Conservation (phyloP, 768 basidiomycete genomes). For the Agaricus bisporus region DNA sequence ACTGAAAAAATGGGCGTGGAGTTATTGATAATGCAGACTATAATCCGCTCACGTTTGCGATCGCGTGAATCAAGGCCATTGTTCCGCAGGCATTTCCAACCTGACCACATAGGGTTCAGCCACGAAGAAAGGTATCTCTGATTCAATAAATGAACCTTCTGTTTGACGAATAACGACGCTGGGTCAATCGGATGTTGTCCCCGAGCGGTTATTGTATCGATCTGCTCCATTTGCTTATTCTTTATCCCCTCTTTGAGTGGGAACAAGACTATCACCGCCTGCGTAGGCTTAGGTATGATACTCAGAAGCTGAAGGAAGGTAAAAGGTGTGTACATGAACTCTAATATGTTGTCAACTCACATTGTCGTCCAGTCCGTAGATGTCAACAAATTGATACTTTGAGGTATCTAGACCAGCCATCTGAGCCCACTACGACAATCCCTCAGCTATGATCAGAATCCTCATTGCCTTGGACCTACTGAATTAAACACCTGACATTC, state of each 20-base stretch:
- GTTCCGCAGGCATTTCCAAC: slow-evolving; percentile 86
- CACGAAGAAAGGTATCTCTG: not conserved
- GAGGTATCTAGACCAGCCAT: slow-evolving; percentile 54
- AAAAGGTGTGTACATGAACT: not conserved
- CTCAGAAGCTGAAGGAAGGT: slow-evolving; percentile 47
- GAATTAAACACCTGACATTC: slow-evolving; percentile 39
- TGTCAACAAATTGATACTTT: slow-evolving; percentile 53
- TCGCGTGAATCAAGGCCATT: slow-evolving; percentile 77
- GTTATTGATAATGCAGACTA: not conserved
- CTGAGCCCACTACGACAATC: slow-evolving; percentile 51
- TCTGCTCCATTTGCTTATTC: slow-evolving; percentile 49
- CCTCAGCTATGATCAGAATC: not conserved
- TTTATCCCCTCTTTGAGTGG: slow-evolving; percentile 53
- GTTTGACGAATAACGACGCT: slow-evolving; percentile 82
- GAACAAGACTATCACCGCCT: slow-evolving; percentile 84
- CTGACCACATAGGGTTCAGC: slow-evolving; percentile 26
- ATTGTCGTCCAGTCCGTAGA: slow-evolving; percentile 68
- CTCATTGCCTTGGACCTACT: slow-evolving; percentile 21
- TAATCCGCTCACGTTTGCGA: slow-evolving; percentile 60
- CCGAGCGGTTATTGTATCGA: slow-evolving; percentile 41
- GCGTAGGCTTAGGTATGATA: slow-evolving; percentile 67
- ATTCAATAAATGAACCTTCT: slow-evolving; percentile 50
- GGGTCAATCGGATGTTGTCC: slow-evolving; percentile 47
- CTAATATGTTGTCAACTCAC: slow-evolving; percentile 27
- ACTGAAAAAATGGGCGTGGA: slow-evolving; percentile 25